Evolutionary conservation across 78 protist genomes (phyloP), one percentile per base, ranked within the genome.

Genomic region (Chrysochromulina parva): DNA sequence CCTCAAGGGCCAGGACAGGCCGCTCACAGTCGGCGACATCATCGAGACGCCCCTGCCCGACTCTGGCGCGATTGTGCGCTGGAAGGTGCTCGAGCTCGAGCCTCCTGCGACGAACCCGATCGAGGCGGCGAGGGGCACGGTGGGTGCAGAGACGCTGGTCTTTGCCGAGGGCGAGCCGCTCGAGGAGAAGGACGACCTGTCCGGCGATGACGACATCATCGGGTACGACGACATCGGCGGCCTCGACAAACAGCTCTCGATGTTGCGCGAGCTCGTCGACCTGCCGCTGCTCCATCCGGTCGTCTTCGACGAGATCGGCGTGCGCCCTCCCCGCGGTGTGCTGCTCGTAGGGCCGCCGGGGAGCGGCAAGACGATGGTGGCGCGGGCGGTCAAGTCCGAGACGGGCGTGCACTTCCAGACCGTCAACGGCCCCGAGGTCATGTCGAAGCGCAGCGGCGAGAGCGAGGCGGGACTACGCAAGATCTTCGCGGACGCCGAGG

Each of bases 221-320:
- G 99, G 99, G 81, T 99, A 99, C 89, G 99, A 99, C 85, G 99
- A 99, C 93, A 96, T 99, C 84, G 99, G 99, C 28, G 99, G 99
- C 69, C 94, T 94, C 65, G 93, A 98, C 58, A 97, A 97, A 95
- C 99, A 99, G 95, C 93, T 99, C 47, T 99, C 98, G 11, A 98
- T 93, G 95, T 97, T 99, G 93, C 95, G 99, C 53, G 95, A 93
- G 71, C 26, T 84, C 38, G 62, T 99, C 20, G 99, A 99, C 93
- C 96, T 99, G 3, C 99, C 99, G 38, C 96, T 99, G 26, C 96
- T 99, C 58, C 99, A 99, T 94, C 99, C 99, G 14, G 94, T 95
- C n/a, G 95, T 99, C 24, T 99, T 99, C 96, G 93, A 96, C 71
- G 24, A 19, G 14, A 7, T 74, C 22, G 99, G 99, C 76, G 96